A percentile compares a stretch with the other conserved stretches of the same genome.
Evolutionary conservation across 345 rosid genomes (phyloP).

Genomic region (Xanthoceras sorbifolium): DNA sequence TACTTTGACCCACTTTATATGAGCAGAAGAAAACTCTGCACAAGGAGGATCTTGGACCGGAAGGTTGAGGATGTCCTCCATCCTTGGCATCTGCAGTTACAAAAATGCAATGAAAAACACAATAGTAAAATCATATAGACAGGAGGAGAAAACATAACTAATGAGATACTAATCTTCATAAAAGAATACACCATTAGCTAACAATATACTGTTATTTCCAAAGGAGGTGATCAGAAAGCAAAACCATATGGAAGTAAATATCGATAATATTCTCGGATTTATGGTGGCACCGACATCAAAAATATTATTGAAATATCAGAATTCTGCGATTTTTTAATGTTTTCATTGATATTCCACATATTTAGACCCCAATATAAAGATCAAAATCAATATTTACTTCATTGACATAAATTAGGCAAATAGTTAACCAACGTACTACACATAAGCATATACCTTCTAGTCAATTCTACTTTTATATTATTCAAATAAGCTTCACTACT

Average conservation of each 20-base stretch:
- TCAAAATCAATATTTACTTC: too few species aligned
- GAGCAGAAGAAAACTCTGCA: conserved; percentile 50
- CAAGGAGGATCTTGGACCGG: conserved; percentile 58
- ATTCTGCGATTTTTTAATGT: too few species aligned
- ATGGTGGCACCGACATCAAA: background rate
- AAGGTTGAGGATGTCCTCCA: conserved; percentile 59
- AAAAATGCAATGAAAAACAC: background rate
- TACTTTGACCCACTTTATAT: conserved; percentile 50
- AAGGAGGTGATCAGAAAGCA: background rate
- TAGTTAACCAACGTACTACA: background rate
- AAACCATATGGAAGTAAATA: background rate
- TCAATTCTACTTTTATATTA: background rate
- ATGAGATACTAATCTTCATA: background rate
- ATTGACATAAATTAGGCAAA: background rate
- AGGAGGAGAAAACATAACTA: background rate
- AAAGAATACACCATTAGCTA: background rate
- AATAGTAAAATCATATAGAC: background rate
- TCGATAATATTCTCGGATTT: background rate
- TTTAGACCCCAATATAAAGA: too few species aligned
- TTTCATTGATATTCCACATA: too few species aligned
- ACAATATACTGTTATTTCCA: background rate
- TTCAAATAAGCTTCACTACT: background rate
- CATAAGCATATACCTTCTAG: background rate
- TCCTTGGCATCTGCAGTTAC: conserved; percentile 46
- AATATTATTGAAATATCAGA: too few species aligned